Conservation (phyloP, 2,329 filamentous ascomycete genomes). For the Penicillium sp. region DNA sequence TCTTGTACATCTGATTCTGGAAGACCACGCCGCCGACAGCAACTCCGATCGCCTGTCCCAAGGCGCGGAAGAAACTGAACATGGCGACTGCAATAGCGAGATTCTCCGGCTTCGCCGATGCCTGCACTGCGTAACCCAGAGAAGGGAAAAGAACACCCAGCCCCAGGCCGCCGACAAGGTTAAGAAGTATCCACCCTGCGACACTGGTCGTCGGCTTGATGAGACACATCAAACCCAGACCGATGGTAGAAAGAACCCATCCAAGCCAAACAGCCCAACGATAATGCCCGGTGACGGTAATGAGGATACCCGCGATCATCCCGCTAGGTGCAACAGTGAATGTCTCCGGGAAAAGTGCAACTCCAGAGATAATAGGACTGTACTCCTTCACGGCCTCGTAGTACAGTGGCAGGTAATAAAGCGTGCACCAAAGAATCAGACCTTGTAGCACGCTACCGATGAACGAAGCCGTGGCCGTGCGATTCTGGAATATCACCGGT, state of each 20-base stretch:
- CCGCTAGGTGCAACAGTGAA: conserved; percentile 64
- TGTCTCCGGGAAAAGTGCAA: conserved; percentile 59
- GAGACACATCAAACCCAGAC: conserved; percentile 51
- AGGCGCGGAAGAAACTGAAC: conserved; percentile 64
- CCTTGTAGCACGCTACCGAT: conserved; percentile 59
- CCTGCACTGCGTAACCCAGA: conserved; percentile 64
- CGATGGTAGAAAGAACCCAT: conserved; percentile 60
- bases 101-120: conserved; percentile 55
- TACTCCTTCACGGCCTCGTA: conserved; percentile 51
- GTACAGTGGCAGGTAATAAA: conserved; percentile 56
- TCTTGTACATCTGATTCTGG: conserved; percentile 61
- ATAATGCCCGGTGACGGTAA: conserved; percentile 58
- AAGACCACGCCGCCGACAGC: conserved; percentile 68
- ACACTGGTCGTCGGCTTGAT: conserved; percentile 48
- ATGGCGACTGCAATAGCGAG: conserved; percentile 62
- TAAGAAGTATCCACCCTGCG: conserved; percentile 59
- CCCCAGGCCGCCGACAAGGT: conserved; percentile 59
- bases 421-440: conserved; percentile 46
- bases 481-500: conserved; percentile 46
- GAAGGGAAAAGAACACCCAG: conserved; percentile 64
- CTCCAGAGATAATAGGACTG: conserved; percentile 53
- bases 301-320: conserved; percentile 48
- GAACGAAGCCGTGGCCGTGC: conserved; percentile 51
- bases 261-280: conserved; percentile 61
- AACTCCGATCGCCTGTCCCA: conserved; percentile 65